Conservation (phyloP, 163 green algal species). For the Scenedesmus sp. region DNA sequence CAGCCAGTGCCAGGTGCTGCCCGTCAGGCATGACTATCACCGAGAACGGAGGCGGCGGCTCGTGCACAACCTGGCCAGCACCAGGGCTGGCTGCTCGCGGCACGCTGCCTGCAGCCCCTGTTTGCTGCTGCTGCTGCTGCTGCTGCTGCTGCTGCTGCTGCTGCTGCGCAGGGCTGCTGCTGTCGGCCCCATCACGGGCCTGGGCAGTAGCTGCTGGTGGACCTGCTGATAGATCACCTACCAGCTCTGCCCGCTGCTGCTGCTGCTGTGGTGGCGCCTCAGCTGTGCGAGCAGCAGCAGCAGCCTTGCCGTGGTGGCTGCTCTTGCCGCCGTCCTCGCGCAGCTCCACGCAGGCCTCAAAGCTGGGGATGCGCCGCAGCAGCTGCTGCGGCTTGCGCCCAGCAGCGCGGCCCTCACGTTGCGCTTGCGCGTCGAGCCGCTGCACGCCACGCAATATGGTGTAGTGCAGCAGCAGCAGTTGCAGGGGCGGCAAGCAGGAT, state of each 20-base stretch:
- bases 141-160: slow-evolving; percentile 13
- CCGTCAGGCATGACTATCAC: slow-evolving; percentile 30
- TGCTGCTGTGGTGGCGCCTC: neutral
- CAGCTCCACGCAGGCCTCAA: neutral
- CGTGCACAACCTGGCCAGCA: neutral
- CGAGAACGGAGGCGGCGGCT: neutral
- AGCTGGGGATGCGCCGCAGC: neutral
- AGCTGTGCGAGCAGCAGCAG: neutral
- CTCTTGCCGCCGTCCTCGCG: neutral
- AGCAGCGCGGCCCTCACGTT: neutral
- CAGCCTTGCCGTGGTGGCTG: neutral
- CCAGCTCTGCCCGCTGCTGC: neutral
- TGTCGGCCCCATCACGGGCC: too few species aligned
- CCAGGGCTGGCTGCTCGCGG: neutral
- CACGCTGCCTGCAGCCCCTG: neutral
- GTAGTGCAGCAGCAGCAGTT: too few species aligned
- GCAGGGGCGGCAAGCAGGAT: too few species aligned
- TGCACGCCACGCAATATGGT: neutral
- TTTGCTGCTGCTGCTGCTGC: neutral
- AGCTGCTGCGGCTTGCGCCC: neutral
- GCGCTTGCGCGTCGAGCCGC: neutral
- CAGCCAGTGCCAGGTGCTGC: neutral
- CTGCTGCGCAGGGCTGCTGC: too few species aligned
- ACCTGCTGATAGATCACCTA: too few species aligned
- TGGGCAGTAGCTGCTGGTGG: too few species aligned